Conservation (phyloP, 177 flowering plant species). For the Vitis hybrid region DNA sequence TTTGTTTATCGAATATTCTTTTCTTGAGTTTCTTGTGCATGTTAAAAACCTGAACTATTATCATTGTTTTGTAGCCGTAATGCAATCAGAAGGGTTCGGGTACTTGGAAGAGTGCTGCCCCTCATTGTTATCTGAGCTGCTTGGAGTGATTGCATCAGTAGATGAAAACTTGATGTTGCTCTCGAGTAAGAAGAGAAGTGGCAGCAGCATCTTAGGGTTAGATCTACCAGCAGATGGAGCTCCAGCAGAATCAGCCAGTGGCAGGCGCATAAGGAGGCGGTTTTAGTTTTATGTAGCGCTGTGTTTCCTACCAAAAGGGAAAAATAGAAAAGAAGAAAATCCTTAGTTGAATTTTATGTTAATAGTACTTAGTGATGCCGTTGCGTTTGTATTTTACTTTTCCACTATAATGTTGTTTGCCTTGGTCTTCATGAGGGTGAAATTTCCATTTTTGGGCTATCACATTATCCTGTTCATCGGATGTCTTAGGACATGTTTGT, state of each 20-base stretch:
- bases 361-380: not conserved
- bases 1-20: too few relatives aligned
- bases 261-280: conserved; percentile 66
- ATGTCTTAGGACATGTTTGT: too few relatives aligned
- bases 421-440: too few relatives aligned
- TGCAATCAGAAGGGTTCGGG: conserved; percentile 79
- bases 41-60: too few relatives aligned
- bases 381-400: not conserved
- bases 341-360: not conserved
- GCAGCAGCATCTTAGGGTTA: conserved; percentile 56
- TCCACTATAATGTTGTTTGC: too few relatives aligned
- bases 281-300: conserved; percentile 16
- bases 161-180: conserved; percentile 46
- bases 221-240: conserved; percentile 43
- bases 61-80: conserved; percentile 47
- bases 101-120: conserved; percentile 75
- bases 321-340: not conserved
- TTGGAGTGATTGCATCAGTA: conserved; percentile 63
- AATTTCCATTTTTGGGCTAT: too few relatives aligned
- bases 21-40: too few relatives aligned
- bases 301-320: too few relatives aligned
- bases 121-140: conserved; percentile 57
- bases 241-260: conserved; percentile 37
- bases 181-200: conserved; percentile 58
- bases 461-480: too few relatives aligned